Evolutionary conservation across 2,329 filamentous ascomycete species (phyloP), one percentile per base, ranked within the genome.

Genomic region (Epichloe bromicola): DNA sequence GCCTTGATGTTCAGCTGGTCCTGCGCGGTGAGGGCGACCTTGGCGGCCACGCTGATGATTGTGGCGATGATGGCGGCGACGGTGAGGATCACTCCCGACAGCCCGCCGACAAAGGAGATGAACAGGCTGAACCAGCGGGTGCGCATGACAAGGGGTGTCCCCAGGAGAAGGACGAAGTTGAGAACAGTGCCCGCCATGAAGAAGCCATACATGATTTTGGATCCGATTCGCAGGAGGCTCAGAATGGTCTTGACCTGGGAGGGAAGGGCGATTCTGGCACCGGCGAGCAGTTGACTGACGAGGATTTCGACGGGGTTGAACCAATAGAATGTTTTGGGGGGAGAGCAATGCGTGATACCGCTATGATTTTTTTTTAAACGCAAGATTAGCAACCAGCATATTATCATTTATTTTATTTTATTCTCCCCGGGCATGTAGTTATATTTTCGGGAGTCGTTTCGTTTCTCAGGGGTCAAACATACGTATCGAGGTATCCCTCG

Each of bases 271-370:
- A 96, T 89, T 37, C 82, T 86, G 20, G 89, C 88, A 42, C 89
- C 88, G 11, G 86, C 70, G 10, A 97, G 76, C 30, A 97, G 74
- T 68, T 95, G 85, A 58, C 79, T 79, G 55, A 88, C 73, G 46
- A 97, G 71, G 57, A 96, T 88, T 52, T 84, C 72, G 41, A 95
- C 84, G 0, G 90, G 90, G 65, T 96, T 88, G 71, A 96, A 96
- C 84, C 87, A 95, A 70, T 87, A 97, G 51, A 90, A 73, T 7
- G 74, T 72, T 59, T 79, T 60, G 0, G 88, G 85, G 5, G 85
- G 5, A 70, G 68, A 7, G 85, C 91, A 97, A 55, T 71, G 70
- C 0, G 87, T 91, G 55, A 93, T 81, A 38, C 86, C 86, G 59
- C 82, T 75, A 42, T 20, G 8, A 7, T 36, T 43, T 17, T 10